Evolutionary conservation across 2,329 filamentous ascomycete genomes (phyloP).

Genomic region (Arthrinium phaeospermum): DNA sequence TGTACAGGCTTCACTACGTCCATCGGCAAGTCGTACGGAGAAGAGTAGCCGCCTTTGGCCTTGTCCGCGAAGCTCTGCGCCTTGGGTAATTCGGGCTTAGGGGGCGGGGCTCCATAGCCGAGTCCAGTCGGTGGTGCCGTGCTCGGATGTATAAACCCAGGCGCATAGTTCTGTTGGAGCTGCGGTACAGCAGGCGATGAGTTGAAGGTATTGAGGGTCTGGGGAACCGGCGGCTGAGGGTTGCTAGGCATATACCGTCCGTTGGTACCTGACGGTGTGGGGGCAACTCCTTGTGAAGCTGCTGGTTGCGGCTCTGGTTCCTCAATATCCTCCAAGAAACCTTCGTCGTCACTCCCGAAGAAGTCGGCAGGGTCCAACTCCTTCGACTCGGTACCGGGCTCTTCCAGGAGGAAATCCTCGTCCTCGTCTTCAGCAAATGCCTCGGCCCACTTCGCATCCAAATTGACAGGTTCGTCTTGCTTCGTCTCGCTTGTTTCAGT

Average conservation of each 20-base stretch:
- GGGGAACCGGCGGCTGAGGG: conserved; percentile 32
- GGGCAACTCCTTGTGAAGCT: conserved; percentile 28
- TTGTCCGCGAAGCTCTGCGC: conserved; percentile 89
- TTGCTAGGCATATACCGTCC: conserved; percentile 42
- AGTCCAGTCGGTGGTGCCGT: conserved; percentile 36
- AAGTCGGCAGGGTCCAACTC: conserved; percentile 68
- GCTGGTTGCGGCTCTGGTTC: conserved; percentile 38
- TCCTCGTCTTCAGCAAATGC: conserved; percentile 78
- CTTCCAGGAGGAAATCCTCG: conserved; percentile 66
- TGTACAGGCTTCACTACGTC: conserved; percentile 76
- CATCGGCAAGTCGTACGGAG: conserved; percentile 93
- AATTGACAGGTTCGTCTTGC: conserved; percentile 33
- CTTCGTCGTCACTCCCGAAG: conserved; percentile 84
- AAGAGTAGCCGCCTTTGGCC: conserved; percentile 88
- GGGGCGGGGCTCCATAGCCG: conserved; percentile 45
- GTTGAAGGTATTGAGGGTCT: conserved; percentile 50
- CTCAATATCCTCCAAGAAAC: conserved; percentile 76
- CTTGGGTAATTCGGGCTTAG: conserved; percentile 56
- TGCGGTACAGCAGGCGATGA: conserved; percentile 47
- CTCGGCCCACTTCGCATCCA: conserved; percentile 83
- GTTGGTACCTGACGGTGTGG: conserved; percentile 36
- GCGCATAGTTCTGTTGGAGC: conserved; percentile 33
- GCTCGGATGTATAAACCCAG: conserved; percentile 36
- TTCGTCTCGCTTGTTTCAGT: conserved; percentile 32
- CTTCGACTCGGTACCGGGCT: conserved; percentile 51